Base-by-base conservation (phyloP, 1,284 basidiomycete genomes). In the Anthracocystis setariae region DNA sequence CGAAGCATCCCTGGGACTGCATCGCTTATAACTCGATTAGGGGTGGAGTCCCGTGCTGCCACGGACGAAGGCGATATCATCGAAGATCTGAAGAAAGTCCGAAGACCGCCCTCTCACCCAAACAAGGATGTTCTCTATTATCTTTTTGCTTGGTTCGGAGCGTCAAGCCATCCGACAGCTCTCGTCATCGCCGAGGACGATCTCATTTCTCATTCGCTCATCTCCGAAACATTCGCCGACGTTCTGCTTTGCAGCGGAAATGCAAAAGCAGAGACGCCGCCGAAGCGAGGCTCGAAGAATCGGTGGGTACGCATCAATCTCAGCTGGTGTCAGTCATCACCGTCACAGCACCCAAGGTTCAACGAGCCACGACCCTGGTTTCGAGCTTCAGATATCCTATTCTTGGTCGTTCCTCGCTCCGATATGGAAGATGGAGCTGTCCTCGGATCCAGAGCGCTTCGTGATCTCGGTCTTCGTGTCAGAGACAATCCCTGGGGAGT, bases 131-230 rank as follows among this genome's bases (percentile, higher is more conserved):
- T 48, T 21, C 32, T 39, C 2, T 35, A 20, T n/a, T 56, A 33
- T n/a, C 29, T 56, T 7, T 56, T 56, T 48, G 46, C 54, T 27
- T n/a, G 45, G 10, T 27, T 48, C 10, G 54, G 54, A 24, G 43
- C 47, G n/a, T 32, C 32, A 12, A 20, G 17, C 8, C 23, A 20
- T 20, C 10, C 42, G 46, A 27, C 46, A 10, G n/a, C 46, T 2
- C 21, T 56, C n/a, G 40, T 56, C 17, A 32, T 55, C 45, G 43
- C 53, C 8, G 54, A 42, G 29, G 25, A 46, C 40, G n/a, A 43
- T 29, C 20, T 37, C 23, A 43, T 48, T 10, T 32, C 23, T n/a
- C 21, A 44, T 13, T 58, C 56, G 20, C 48, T 58, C 37, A 58
- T 58, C 24, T 58, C 56, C 2, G 43, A 46, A 18, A 21, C 15